Evolutionary conservation across 2,329 filamentous ascomycete species (phyloP), one percentile per base, ranked within the genome.

Genomic region (Westerdykella ornata): DNA sequence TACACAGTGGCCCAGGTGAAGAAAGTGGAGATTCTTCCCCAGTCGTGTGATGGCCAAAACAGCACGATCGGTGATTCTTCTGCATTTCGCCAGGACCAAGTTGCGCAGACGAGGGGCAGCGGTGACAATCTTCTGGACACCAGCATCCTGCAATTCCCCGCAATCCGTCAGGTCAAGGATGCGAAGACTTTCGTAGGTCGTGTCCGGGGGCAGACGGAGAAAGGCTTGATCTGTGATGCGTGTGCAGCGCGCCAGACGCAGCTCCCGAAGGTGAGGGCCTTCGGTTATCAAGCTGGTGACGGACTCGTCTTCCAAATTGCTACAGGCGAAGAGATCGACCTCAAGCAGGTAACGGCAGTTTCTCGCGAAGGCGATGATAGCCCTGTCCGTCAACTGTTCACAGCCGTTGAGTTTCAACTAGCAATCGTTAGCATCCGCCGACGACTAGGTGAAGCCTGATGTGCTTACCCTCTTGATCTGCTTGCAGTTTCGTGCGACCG

Each of bases 391-490:
- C 26, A 96, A 72, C 66, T 94, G 85, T n/a, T 70, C 67, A 62
- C 92, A 95, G 43, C 89, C 85, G 66, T 97, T 98, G 47, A 98
- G 77, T 77, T 98, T 98, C 52, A 98, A 77, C 81, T 92, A 55
- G 34, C 33, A 33, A 29, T 38, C 41, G 31, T 72, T 53, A 73
- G 65, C 22, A 18, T 35, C 19, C 34, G 19, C 13, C 26, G n/a
- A 19, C 22, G 22, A 14, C 19, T 13, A 37, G n/a, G 14, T 8
- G 38, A 18, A 31, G 20, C 31, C 36, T 40, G 19, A 30, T 1
- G 33, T 30, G 68, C 82, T 59, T 72, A 89, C 85, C 60, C 88
- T 74, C 70, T 96, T 97, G 53, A 98, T 79, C 59, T 85, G 87
- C 50, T 77, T 81, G 70, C 92, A 97, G 59, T 72, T 88, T 59